Evolutionary conservation across 371 early-diverging fungal species (phyloP).

Genomic region (Lichtheimia ornata): DNA sequence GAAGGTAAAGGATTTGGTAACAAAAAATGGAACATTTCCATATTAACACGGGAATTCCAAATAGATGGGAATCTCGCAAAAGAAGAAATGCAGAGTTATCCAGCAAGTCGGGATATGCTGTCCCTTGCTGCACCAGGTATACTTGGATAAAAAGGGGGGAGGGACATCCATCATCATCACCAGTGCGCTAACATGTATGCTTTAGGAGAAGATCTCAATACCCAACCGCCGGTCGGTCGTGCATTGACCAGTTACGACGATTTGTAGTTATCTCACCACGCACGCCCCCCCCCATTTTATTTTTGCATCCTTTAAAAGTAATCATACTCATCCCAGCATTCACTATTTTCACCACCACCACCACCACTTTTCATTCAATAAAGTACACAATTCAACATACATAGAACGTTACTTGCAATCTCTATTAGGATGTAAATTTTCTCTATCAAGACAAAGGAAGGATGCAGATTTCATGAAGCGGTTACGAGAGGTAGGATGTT

Average conservation of each 20-base stretch:
- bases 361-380: neutral
- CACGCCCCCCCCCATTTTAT: neutral
- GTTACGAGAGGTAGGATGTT: neutral
- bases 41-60: too few relatives aligned
- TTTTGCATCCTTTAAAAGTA: too few relatives aligned
- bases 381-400: neutral
- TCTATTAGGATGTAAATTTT: neutral
- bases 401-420: neutral
- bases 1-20: constrained; percentile 28
- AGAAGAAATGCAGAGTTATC: constrained; percentile 23
- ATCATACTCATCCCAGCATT: too few relatives aligned
- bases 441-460: neutral
- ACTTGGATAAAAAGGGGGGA: too few relatives aligned
- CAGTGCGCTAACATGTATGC: neutral
- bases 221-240: constrained; percentile 22
- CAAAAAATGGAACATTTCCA: neutral
- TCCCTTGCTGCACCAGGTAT: constrained; percentile 16
- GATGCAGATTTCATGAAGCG: neutral
- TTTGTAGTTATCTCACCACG: constrained; percentile 22
- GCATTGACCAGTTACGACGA: constrained; percentile 40
- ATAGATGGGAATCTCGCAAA: constrained; percentile 41
- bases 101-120: constrained; percentile 17
- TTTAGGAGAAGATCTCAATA: neutral
- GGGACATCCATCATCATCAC: too few relatives aligned
- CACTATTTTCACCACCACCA: too few relatives aligned